Evolutionary conservation across 129 eudicot genomes (phyloP).

Genomic region (Apium graveolens): DNA sequence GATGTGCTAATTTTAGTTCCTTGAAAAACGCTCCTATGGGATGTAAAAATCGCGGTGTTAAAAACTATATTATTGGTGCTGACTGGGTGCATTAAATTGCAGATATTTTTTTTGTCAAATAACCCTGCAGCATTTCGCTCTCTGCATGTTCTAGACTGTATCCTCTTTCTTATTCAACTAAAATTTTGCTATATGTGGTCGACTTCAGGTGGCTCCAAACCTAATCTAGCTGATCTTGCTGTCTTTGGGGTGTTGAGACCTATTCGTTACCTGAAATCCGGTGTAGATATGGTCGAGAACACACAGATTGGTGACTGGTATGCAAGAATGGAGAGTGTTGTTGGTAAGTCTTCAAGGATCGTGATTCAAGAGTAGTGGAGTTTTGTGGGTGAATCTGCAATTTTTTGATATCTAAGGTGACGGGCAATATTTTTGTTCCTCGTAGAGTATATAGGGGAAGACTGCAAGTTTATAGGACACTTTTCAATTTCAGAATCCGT

Average conservation of each 20-base stretch:
- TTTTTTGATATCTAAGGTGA: neutral
- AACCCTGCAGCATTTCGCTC: too few relatives aligned
- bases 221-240: constrained; percentile 14
- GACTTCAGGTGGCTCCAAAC: constrained; percentile 7
- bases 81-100: neutral
- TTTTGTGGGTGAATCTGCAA: neutral
- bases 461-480: neutral
- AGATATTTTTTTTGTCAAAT: neutral
- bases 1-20: neutral
- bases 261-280: neutral
- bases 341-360: constrained; percentile 3
- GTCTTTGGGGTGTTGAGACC: constrained; percentile 10
- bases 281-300: constrained; percentile 9
- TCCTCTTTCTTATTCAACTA: neutral
- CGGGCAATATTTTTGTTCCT: neutral
- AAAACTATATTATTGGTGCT: neutral
- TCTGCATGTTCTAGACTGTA: neutral
- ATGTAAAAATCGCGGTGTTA: too few relatives aligned
- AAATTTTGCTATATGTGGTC: neutral
- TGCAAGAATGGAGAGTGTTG: constrained; percentile 3
- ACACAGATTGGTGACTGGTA: constrained; percentile 7
- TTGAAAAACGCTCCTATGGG: neutral
- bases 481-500: neutral
- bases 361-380: neutral
- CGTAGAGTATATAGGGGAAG: too few relatives aligned